Base-by-base conservation (phyloP, 495 filamentous ascomycete species). In the Amphirosellinia nigrospora region DNA sequence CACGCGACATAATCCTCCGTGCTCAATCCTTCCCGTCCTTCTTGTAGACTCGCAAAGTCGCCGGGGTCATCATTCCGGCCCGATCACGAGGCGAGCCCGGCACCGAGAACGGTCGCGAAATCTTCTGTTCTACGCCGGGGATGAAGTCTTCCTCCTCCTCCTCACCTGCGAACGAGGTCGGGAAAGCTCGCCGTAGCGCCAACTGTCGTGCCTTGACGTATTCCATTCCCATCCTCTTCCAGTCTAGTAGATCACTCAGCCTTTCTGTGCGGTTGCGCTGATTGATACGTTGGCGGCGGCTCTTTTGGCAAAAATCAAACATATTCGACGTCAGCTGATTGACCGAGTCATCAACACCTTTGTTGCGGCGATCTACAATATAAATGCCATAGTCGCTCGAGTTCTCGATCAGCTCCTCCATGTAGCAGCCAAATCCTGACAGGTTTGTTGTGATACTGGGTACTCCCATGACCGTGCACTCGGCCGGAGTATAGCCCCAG, bases 171-270 rank as follows among this genome's bases (percentile, higher is more conserved):
- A 97, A 99, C 0, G 92, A 94, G 21, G 84, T 83, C 30, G 96
- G 96, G 74, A 98, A 99, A 28, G 96, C 96, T 86, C 96, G 88
- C 67, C 96, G 85, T 70, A 99, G 83, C 16, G 96, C 96, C 69
- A 99, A 80, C 80, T 98, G 96, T 43, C 96, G 89, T 41, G 96
- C 96, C 82, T 99, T 99, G 81, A 97, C 92, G 73, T 99, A 99
- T 80, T 99, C 96, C 92, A 98, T 89, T 13, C 96, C 96, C 96
- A 99, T 99, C 48, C 96, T 86, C 86, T 99, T 99, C 96, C 96
- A 99, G 80, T 99, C 96, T 56, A 99, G 84, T 38, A 99, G 85
- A 78, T 99, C 96, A 73, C 94, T 96, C 60, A 99, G 82, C 28
- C 96, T 89, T 82, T 99, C 96, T 0, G 96, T 98, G n/a, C 96